Conservation (phyloP, 805 yeast genomes). For the Candida dendrica region DNA sequence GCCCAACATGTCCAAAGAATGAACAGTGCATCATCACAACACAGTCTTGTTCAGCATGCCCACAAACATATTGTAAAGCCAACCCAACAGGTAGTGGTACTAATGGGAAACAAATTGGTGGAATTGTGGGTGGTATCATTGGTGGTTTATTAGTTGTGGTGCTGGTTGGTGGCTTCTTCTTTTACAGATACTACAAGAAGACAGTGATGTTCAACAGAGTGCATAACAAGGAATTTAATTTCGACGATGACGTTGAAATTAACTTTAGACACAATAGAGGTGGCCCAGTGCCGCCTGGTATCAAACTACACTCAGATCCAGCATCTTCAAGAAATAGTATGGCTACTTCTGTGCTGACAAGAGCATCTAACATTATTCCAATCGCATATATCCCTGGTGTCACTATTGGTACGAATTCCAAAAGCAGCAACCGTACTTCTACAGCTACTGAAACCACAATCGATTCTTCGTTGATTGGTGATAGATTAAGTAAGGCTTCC, state of each 20-base stretch:
- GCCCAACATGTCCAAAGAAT: slow-evolving; percentile 48
- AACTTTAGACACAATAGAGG: slow-evolving; percentile 15
- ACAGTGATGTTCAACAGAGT: slow-evolving; percentile 24
- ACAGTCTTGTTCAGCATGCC: slow-evolving; percentile 52
- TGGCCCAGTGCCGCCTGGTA: slow-evolving; percentile 14
- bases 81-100: slow-evolving; percentile 11
- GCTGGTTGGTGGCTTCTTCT: slow-evolving; percentile 31
- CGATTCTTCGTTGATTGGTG: slow-evolving; percentile 22
- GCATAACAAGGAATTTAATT: slow-evolving; percentile 18
- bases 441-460: slow-evolving; percentile 19
- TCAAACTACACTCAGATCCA: slow-evolving; percentile 23
- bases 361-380: slow-evolving; percentile 84
- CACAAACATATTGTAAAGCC: slow-evolving; percentile 42
- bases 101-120: slow-evolving; percentile 35
- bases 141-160: slow-evolving; percentile 49
- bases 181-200: slow-evolving; percentile 34
- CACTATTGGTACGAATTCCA: slow-evolving; percentile 39
- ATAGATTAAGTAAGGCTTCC: slow-evolving; percentile 34
- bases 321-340: slow-evolving; percentile 22
- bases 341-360: slow-evolving; percentile 64
- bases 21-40: slow-evolving; percentile 50
- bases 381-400: slow-evolving; percentile 95
- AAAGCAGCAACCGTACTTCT: slow-evolving; percentile 20
- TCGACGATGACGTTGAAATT: slow-evolving; percentile 22
- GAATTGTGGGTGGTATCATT: slow-evolving; percentile 66